Conservation (phyloP, 176 grass and related monocot genomes). For the Avena insularis region DNA sequence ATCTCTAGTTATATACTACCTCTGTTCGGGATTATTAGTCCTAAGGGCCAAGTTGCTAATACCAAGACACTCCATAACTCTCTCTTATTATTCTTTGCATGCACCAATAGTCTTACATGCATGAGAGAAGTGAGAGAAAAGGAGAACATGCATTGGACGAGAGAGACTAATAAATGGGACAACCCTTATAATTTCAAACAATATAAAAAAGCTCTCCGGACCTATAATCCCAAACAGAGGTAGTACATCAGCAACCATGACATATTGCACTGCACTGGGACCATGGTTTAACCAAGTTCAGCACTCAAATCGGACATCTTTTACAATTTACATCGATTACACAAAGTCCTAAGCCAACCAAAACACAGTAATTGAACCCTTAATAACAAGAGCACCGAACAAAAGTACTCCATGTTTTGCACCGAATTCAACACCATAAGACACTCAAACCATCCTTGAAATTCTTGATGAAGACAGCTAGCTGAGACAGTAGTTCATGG, state of each 20-base stretch:
- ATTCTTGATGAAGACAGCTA: neutral
- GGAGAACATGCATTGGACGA: too few species aligned
- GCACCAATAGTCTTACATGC: too few species aligned
- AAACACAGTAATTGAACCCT: neutral
- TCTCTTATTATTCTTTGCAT: too few species aligned
- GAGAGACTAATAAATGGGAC: too few species aligned
- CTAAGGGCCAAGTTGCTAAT: too few species aligned
- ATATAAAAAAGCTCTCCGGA: too few species aligned
- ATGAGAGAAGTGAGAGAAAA: too few species aligned
- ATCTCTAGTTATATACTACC: neutral
- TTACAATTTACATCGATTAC: neutral
- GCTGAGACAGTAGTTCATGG: neutral
- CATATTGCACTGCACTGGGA: neutral
- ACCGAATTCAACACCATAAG: neutral
- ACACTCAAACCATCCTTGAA: neutral
- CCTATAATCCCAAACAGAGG: too few species aligned
- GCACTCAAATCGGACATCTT: neutral
- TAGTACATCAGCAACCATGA: neutral
- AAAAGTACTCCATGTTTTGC: neutral
- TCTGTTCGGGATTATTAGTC: too few species aligned
- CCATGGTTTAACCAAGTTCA: slow-evolving; percentile 21
- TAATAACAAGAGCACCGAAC: neutral
- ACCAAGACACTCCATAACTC: too few species aligned
- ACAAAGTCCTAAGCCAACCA: neutral
- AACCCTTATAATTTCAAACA: too few species aligned